A percentile compares a stretch with the other conserved stretches of the same genome.
These are phyloP conservation scores for Calocera viscosa DNA, from an alignment of 768 basidiomycete species.

Conservation along the genomic window DNA sequence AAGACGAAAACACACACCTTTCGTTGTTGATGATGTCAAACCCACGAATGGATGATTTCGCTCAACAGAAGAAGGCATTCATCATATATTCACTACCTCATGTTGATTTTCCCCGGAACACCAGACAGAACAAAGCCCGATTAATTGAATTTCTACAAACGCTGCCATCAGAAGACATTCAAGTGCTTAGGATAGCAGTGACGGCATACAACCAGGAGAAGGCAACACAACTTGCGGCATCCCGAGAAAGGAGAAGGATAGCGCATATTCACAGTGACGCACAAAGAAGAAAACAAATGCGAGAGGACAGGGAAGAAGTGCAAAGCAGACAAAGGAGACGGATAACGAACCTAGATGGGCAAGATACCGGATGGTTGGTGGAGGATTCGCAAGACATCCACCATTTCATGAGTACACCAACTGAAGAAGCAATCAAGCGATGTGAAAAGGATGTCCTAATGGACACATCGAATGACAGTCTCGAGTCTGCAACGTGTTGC, in stretches of 20 bases:
- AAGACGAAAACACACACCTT: neutral
- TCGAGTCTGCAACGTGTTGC: neutral
- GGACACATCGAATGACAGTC: neutral
- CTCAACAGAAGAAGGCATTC: neutral
- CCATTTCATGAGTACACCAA: neutral
- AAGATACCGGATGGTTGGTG: neutral
- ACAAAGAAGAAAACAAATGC: neutral
- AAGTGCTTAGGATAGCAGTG: too few species aligned
- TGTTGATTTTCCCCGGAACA: neutral
- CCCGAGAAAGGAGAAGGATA: too few species aligned
- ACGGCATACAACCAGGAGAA: too few species aligned
- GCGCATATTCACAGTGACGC: too few species aligned
- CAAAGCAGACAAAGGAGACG: neutral
- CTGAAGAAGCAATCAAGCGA: neutral
- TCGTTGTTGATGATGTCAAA: neutral
- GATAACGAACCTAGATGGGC: neutral
- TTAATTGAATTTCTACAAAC: neutral
- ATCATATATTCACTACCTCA: neutral
- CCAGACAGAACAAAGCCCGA: neutral
- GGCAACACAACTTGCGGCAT: too few species aligned
- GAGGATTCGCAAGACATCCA: neutral
- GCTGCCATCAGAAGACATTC: too few species aligned
- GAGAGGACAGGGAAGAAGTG: neutral
- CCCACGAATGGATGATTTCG: too few species aligned
- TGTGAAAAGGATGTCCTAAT: neutral